phyloP scores from a whole-genome alignment of 306 rosid genomes.

The Heteromeles arbutifolia region DNA sequence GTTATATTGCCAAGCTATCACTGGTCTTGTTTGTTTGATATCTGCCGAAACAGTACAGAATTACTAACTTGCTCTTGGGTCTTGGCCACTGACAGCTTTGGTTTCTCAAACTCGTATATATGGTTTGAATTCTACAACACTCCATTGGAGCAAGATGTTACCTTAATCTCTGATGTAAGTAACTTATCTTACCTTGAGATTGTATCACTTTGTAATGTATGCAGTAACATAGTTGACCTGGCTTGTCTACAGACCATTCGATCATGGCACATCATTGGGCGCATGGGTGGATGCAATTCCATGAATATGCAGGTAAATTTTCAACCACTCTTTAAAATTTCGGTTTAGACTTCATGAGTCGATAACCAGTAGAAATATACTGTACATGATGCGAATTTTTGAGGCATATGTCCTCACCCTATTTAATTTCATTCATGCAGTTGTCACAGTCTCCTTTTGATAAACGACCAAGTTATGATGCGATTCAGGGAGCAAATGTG shows the following conservation, averaged over 20 bases:
- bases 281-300: slow-evolving; percentile 92
- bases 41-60: neutral
- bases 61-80: neutral
- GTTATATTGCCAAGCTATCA: neutral
- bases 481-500: slow-evolving; percentile 73
- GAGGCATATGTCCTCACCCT: slow-evolving; percentile 7
- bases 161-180: slow-evolving; percentile 79
- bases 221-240: slow-evolving; percentile 20
- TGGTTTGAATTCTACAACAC: slow-evolving; percentile 84
- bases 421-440: slow-evolving; percentile 30
- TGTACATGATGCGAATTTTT: neutral
- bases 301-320: slow-evolving; percentile 86
- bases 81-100: slow-evolving; percentile 49
- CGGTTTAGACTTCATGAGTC: neutral
- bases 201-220: neutral
- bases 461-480: slow-evolving; percentile 71
- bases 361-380: neutral
- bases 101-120: slow-evolving; percentile 76
- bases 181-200: neutral
- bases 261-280: slow-evolving; percentile 84
- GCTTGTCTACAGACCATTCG: slow-evolving; percentile 51
- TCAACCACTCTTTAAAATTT: neutral
- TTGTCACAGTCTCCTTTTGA: slow-evolving; percentile 71
- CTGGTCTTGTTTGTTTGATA: neutral
- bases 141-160: slow-evolving; percentile 66